These are phyloP conservation scores for Protomyces inouyei DNA, from an alignment of 1,139 yeast genomes.

Conservation along the genomic window DNA sequence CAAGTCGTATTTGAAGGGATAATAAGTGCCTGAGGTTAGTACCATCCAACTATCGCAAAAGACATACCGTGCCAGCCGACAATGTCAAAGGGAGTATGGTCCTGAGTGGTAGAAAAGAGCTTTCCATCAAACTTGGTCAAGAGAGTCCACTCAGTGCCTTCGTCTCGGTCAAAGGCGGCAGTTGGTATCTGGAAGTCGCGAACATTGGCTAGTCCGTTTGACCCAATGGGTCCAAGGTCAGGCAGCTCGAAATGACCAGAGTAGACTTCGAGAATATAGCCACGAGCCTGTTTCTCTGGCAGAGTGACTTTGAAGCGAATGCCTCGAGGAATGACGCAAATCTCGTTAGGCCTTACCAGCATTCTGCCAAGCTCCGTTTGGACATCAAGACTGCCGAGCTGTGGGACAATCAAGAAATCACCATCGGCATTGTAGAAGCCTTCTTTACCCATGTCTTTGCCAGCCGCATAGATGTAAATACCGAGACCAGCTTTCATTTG, in stretches of 20 bases:
- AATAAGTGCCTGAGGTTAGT: slow-evolving; percentile 31
- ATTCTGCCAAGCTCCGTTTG: slow-evolving; percentile 38
- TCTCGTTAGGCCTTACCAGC: slow-evolving; percentile 37
- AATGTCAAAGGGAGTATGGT: slow-evolving; percentile 38
- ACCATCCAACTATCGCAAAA: neutral
- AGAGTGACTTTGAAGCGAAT: slow-evolving; percentile 35
- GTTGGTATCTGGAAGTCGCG: slow-evolving; percentile 37
- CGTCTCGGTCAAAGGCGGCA: slow-evolving; percentile 33
- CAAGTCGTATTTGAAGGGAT: slow-evolving; percentile 39
- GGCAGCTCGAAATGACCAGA: slow-evolving; percentile 38
- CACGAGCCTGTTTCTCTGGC: slow-evolving; percentile 25
- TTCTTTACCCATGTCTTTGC: slow-evolving; percentile 36
- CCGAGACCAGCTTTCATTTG: slow-evolving; percentile 37
- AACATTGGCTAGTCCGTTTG: slow-evolving; percentile 38
- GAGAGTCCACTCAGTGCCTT: slow-evolving; percentile 31
- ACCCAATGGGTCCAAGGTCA: slow-evolving; percentile 38
- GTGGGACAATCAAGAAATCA: slow-evolving; percentile 36
- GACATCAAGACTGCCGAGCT: slow-evolving; percentile 36
- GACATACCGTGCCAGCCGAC: slow-evolving; percentile 38
- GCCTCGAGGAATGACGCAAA: slow-evolving; percentile 38
- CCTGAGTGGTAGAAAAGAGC: slow-evolving; percentile 34
- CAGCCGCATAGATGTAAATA: slow-evolving; percentile 35
- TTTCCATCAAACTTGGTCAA: slow-evolving; percentile 35
- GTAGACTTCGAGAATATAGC: slow-evolving; percentile 37
- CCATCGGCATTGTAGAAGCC: slow-evolving; percentile 33